phyloP scores from a whole-genome alignment of 352 stramenopile species.

The Phytophthora pluvialis region DNA sequence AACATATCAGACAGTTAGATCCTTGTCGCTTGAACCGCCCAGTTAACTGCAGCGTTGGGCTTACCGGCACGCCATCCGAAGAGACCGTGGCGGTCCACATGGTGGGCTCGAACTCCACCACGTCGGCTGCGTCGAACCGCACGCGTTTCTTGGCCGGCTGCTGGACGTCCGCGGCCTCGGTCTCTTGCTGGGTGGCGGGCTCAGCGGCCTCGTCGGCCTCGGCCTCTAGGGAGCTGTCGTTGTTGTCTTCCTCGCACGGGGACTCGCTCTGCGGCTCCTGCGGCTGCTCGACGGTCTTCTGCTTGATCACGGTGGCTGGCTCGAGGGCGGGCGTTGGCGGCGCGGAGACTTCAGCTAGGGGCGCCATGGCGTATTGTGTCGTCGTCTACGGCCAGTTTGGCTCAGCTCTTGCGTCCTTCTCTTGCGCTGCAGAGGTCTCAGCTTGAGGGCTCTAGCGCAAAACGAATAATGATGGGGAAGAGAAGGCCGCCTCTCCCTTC shows the following conservation, averaged over 20 bases:
- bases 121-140: constrained; percentile 63
- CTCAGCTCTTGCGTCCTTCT: constrained; percentile 21
- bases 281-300: constrained; percentile 27
- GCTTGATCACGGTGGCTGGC: constrained; percentile 24
- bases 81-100: constrained; percentile 82
- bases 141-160: constrained; percentile 47
- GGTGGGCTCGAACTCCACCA: constrained; percentile 85
- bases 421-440: constrained; percentile 16
- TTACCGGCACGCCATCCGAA: constrained; percentile 77
- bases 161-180: constrained; percentile 7
- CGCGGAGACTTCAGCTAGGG: constrained; percentile 34
- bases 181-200: constrained; percentile 9
- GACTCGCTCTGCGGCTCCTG: constrained; percentile 33
- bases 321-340: constrained; percentile 9
- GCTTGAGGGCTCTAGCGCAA: constrained; percentile 29
- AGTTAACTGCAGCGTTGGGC: constrained; percentile 8
- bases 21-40: not conserved
- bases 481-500: constrained; percentile 25
- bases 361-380: constrained; percentile 38
- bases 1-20: constrained; percentile 13
- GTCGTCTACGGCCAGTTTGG: constrained; percentile 37
- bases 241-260: constrained; percentile 33
- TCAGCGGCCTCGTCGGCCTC: constrained; percentile 14
- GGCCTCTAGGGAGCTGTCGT: not conserved
- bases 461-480: constrained; percentile 31